Evolutionary conservation across 805 yeast species (phyloP).

Genomic region (Candida fluviatilis): DNA sequence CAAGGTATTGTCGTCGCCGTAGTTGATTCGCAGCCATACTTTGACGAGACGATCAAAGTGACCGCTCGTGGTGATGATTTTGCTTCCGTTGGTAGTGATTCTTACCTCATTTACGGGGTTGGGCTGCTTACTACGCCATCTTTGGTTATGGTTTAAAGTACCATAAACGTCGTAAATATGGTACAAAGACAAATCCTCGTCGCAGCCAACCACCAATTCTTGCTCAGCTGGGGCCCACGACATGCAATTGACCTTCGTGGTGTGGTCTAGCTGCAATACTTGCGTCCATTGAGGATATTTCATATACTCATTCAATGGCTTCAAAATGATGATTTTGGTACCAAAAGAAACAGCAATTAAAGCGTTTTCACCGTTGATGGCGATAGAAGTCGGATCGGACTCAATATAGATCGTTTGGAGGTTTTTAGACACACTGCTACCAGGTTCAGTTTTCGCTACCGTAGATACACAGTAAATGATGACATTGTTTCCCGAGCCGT

Average conservation of each 20-base stretch:
- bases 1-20: slow-evolving; percentile 50
- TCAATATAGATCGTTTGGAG: slow-evolving; percentile 77
- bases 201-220: slow-evolving; percentile 63
- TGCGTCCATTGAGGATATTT: slow-evolving; percentile 43
- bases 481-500: slow-evolving; percentile 86
- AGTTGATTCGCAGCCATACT: slow-evolving; percentile 72
- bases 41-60: slow-evolving; percentile 64
- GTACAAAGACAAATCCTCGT: slow-evolving; percentile 49
- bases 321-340: slow-evolving; percentile 43
- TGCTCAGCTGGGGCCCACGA: slow-evolving; percentile 51
- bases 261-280: slow-evolving; percentile 17
- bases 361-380: slow-evolving; percentile 60
- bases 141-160: slow-evolving; percentile 20
- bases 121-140: slow-evolving; percentile 55
- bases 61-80: slow-evolving; percentile 59
- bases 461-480: slow-evolving; percentile 38
- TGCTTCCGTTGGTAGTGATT: slow-evolving; percentile 64
- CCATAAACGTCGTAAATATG: slow-evolving; percentile 47
- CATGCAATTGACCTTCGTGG: slow-evolving; percentile 32
- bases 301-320: slow-evolving; percentile 54
- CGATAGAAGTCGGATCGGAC: slow-evolving; percentile 61
- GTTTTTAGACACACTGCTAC: slow-evolving; percentile 21
- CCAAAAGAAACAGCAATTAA: slow-evolving; percentile 49
- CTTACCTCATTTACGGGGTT: slow-evolving; percentile 53
- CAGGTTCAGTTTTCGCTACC: slow-evolving; percentile 6